Evolutionary conservation across 352 stramenopile species (phyloP).

Genomic region (Discostella stelligera): DNA sequence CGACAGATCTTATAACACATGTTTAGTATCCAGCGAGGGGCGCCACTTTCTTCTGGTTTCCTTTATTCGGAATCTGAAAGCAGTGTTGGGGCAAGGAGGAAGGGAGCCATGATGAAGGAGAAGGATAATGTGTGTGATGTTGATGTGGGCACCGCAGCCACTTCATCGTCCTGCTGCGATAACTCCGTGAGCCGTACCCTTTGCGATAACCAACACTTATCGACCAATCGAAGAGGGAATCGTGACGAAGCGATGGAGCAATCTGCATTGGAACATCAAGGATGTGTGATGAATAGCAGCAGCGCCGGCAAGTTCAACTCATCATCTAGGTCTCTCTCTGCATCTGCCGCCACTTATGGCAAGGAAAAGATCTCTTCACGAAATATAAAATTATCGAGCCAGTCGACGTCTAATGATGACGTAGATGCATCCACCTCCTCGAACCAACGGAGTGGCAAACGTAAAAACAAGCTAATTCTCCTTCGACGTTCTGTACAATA

Average conservation of each 20-base stretch:
- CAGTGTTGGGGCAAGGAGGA: too few species aligned
- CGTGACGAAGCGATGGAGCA: background rate
- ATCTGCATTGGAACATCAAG: background rate
- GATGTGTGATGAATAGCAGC: background rate
- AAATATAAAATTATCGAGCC: constrained; percentile 3
- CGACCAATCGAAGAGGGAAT: background rate
- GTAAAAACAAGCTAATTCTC: constrained; percentile 18
- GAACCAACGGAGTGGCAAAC: background rate
- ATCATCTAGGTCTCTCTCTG: background rate
- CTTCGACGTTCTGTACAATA: constrained; percentile 31
- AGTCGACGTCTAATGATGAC: background rate
- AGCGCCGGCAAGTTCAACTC: background rate
- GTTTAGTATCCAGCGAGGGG: too few species aligned
- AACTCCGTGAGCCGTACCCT: too few species aligned
- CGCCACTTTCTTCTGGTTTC: too few species aligned
- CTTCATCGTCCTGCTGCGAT: too few species aligned
- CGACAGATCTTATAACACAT: too few species aligned
- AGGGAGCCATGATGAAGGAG: too few species aligned
- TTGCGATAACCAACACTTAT: too few species aligned
- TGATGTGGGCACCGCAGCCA: too few species aligned
- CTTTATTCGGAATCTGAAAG: too few species aligned
- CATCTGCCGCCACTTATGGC: background rate
- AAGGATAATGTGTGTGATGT: too few species aligned
- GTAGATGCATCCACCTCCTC: constrained; percentile 1
- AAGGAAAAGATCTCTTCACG: background rate